Evolutionary conservation across 148 eudicot species (phyloP), one percentile per base, ranked within the genome.

Genomic region (Dysphania ambrosioides): DNA sequence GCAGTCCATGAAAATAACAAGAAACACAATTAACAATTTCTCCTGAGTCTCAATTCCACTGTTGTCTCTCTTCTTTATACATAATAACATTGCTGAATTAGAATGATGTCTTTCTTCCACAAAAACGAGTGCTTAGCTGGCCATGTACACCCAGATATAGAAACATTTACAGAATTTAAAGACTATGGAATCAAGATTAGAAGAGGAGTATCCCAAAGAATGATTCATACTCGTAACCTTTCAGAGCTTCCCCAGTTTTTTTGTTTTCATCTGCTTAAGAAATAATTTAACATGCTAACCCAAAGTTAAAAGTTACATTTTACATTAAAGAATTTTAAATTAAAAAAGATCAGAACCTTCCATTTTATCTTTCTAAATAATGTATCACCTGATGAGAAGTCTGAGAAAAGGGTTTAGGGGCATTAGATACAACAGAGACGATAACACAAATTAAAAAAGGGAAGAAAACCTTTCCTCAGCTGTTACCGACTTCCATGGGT

Each of bases 261-360:
- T 23, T 66, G 11, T 49, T 66, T 75, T 63, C 44, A 68, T 77
- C 75, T 71, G 71, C 80, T 71, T 71, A 53, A 64, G 57, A 64
- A 77, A 71, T 63, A 51, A 71, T 77, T 71, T 77, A 61, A 49
- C 69, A 77, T 5, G 51, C 69, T 61, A 70, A 36, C 66, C 72
- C 72, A 57, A 19, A 72, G 72, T 78, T 77, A 72, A 57, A 49
- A 72, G 76, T 72, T 72, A 72, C 81, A 78, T 78, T 78, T 78
- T 78, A 72, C 77, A 78, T 57, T 71, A 78, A 72, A 49, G 66
- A 78, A 40, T 78, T 78, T 72, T 30, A 78, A 72, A 65, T 72
- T 47, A 47, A 49, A 77, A 77, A 72, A 78, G 76, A 72, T 55
- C 72, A 58, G 72, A 69, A 72, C 72, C 72, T 78, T 57, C 81